phyloP scores from a whole-genome alignment of 768 basidiomycete genomes.

The Omphalotus guepiniiformis region DNA sequence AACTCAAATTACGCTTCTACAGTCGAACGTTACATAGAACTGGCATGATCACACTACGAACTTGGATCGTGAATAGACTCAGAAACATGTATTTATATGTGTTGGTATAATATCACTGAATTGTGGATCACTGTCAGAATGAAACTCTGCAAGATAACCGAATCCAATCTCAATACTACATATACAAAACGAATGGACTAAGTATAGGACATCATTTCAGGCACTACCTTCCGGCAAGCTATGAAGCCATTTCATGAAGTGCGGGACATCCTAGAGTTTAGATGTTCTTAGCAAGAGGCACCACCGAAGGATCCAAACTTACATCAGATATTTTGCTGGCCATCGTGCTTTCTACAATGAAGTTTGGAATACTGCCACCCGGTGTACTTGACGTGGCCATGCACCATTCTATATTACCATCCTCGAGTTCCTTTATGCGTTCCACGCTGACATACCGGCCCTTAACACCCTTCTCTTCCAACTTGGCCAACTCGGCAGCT shows the following conservation, averaged over 20 bases:
- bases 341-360: slow-evolving; percentile 58
- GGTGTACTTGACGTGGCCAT: slow-evolving; percentile 77
- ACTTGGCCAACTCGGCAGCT: slow-evolving; percentile 51
- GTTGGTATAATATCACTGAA: too few species aligned
- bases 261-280: slow-evolving; percentile 58
- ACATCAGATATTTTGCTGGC: slow-evolving; percentile 61
- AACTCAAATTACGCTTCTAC: slow-evolving; percentile 12
- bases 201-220: too few species aligned
- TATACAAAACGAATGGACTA: too few species aligned
- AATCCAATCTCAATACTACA: too few species aligned
- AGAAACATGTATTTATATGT: too few species aligned
- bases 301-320: slow-evolving; percentile 12
- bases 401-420: slow-evolving; percentile 68
- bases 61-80: too few species aligned
- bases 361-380: slow-evolving; percentile 64
- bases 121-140: too few species aligned
- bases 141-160: too few species aligned
- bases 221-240: slow-evolving; percentile 25
- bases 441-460: slow-evolving; percentile 73
- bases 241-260: slow-evolving; percentile 66
- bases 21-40: slow-evolving; percentile 87
- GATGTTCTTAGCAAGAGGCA: not conserved
- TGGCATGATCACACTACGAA: slow-evolving; percentile 41
- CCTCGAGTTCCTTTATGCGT: slow-evolving; percentile 53
- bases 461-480: slow-evolving; percentile 61